These are phyloP conservation scores for Blastobotrys americana DNA, from an alignment of 805 yeast genomes.

Conservation along the genomic window DNA sequence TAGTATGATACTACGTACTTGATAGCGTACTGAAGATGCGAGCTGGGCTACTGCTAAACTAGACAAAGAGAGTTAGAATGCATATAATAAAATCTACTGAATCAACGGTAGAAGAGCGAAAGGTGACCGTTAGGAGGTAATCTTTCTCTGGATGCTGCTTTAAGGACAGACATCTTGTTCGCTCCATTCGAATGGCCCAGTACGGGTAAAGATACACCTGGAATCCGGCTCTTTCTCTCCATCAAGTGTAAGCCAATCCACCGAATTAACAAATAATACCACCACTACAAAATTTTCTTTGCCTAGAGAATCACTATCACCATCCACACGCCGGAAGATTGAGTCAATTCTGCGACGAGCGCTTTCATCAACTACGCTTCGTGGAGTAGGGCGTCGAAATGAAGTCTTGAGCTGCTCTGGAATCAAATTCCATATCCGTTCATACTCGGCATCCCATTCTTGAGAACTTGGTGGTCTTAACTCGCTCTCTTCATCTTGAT, in stretches of 20 bases:
- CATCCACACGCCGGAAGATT: conserved; percentile 77
- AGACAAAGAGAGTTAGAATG: no score
- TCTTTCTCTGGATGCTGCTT: no score
- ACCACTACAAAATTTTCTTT: conserved; percentile 62
- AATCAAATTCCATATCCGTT: conserved; percentile 54
- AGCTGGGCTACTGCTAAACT: no score
- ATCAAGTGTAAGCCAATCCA: conserved; percentile 57
- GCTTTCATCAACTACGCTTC: conserved; percentile 48
- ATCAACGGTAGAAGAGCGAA: no score
- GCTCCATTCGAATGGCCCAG: conserved; percentile 57
- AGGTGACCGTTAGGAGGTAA: no score
- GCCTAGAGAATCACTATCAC: conserved; percentile 52
- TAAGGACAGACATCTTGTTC: conserved; percentile 72
- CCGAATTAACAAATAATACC: conserved; percentile 60
- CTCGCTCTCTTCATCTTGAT: conserved; percentile 4
- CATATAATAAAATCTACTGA: no score
- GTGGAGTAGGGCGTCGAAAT: conserved; percentile 70
- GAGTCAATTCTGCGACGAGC: conserved; percentile 56
- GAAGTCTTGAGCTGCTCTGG: conserved; percentile 55
- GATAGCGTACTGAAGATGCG: no score
- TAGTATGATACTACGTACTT: no score
- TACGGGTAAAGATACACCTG: conserved; percentile 45
- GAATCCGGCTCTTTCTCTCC: conserved; percentile 30
- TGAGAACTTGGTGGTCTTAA: conserved; percentile 42
- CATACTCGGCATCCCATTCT: conserved; percentile 64